A percentile compares a stretch with the other conserved stretches of the same genome.
Evolutionary conservation across 352 stramenopile genomes (phyloP).

Genomic region (Globisporangium acanthophoron): DNA sequence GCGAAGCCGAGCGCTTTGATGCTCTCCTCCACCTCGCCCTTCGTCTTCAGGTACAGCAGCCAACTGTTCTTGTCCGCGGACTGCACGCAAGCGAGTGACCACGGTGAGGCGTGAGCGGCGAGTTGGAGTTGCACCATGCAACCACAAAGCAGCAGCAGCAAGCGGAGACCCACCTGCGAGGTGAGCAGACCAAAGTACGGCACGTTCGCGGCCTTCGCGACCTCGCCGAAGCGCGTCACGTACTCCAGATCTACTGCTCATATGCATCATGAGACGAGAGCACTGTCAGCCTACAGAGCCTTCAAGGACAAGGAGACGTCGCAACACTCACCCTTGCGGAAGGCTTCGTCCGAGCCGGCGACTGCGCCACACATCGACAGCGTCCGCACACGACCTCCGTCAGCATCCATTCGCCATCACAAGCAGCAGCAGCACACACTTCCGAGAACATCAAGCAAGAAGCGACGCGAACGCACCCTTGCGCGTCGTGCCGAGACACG

Average conservation of each 20-base stretch:
- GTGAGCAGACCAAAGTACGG: slow-evolving; percentile 23
- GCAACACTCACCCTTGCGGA: slow-evolving; percentile 45
- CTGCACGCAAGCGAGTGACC: no score
- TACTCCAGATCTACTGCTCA: slow-evolving; percentile 68
- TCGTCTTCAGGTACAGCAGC: slow-evolving; percentile 75
- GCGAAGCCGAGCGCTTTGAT: slow-evolving; percentile 47
- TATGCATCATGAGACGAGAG: no score
- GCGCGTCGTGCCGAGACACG: slow-evolving; percentile 65
- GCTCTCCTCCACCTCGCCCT: slow-evolving; percentile 63
- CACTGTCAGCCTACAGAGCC: no score
- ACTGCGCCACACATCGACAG: slow-evolving; percentile 11
- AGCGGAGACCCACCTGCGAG: not conserved
- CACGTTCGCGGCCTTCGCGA: slow-evolving; percentile 34
- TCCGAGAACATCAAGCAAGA: no score
- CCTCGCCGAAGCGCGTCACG: slow-evolving; percentile 42
- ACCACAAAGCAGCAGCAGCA: no score
- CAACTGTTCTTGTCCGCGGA: slow-evolving; percentile 60
- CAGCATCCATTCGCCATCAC: no score
- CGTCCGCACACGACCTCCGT: no score
- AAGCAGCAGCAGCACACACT: no score
- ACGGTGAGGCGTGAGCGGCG: no score
- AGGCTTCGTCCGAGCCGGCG: slow-evolving; percentile 56
- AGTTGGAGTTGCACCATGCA: no score
- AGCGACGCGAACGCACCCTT: slow-evolving; percentile 24
- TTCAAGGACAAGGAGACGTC: no score